Evolutionary conservation across 768 basidiomycete species (phyloP), one percentile per base, ranked within the genome.

Genomic region (Collybiopsis luxurians): DNA sequence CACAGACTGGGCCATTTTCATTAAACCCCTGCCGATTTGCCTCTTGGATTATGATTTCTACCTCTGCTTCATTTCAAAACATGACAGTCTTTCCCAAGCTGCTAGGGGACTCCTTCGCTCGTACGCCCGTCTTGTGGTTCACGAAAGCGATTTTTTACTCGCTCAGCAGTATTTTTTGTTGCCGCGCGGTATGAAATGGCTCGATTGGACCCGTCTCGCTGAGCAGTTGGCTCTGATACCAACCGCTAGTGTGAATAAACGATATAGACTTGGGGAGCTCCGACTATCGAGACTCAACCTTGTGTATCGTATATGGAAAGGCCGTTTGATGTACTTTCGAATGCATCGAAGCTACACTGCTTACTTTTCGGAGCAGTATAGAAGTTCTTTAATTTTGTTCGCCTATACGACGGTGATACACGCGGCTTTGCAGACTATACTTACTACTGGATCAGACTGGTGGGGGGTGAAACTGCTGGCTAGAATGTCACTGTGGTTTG

Each of bases 191-290:
- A 45, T 45, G 43, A 23, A 45, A 24, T 45, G 43, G 43, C 4
- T 45, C 3, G 43, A 45, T 11, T 45, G 43, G 43, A 21, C 10
- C 19, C n/a, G 4, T 6, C 43, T 45, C 15, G 43, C 43, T 45
- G 5, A 24, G 15, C 23, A 45, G 19, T 26, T 45, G 19, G 19
- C 6, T 11, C 6, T 23, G 43, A 45, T 45, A 21, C 27, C 43
- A 21, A 23, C 43, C 27, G 43, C n/a, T 21, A 45, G 43, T 26
- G 43, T 45, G 9, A 24, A 40, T 38, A 51, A 19, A 31, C 59
- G 59, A 15, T 60, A 53, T 38, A 36, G 45, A 30, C 57, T 57
- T 23, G 56, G 59, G 24, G 59, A 60, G 30, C 51, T 60, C 13
- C 59, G 56, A 15, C 45, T 60, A n/a, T 36, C 38, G 15, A 55